These are phyloP conservation scores for Singerocomus rubriflavus DNA, from an alignment of 1,284 basidiomycete genomes.

Conservation along the genomic window DNA sequence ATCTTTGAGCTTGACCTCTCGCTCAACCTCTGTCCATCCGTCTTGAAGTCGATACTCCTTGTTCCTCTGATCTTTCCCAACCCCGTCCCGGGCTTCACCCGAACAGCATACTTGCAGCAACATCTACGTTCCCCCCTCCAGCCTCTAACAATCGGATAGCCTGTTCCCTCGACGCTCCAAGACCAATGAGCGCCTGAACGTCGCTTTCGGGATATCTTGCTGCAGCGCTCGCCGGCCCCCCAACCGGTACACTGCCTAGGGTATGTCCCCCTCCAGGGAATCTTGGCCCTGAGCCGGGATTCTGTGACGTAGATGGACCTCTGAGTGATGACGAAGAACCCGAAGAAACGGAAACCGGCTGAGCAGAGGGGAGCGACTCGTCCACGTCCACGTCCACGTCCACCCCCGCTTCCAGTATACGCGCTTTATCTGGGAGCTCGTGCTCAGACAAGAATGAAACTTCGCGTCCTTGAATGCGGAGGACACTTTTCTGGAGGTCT, in stretches of 20 bases:
- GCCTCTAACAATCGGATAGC: conserved; percentile 79
- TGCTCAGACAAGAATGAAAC: conserved; percentile 92
- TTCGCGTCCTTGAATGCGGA: conserved; percentile 86
- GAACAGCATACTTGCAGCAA: conserved; percentile 88
- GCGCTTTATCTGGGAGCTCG: conserved; percentile 84
- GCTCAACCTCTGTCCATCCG: neutral
- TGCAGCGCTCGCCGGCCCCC: conserved; percentile 13
- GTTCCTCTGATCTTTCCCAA: neutral
- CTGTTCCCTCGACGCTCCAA: conserved; percentile 74
- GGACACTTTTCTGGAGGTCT: conserved; percentile 84
- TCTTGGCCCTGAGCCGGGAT: conserved; percentile 12
- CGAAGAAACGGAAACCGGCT: conserved; percentile 4
- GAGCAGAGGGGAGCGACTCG: conserved; percentile 16
- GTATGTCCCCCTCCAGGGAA: conserved; percentile 67
- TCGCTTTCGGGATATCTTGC: conserved; percentile 47
- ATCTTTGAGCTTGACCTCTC: neutral
- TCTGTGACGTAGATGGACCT: conserved; percentile 6
- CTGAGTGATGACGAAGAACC: conserved; percentile 13
- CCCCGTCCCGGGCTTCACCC: conserved; percentile 25
- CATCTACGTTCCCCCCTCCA: conserved; percentile 82
- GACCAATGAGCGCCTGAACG: conserved; percentile 59
- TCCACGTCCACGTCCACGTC: conserved; percentile 15
- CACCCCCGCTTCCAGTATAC: conserved; percentile 38
- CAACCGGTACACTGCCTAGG: conserved; percentile 38
- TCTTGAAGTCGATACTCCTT: neutral